A percentile compares a stretch with the other conserved stretches of the same genome.
Evolutionary conservation across 371 early-diverging fungal species (phyloP).

Genomic region (Mortierella sp.): DNA sequence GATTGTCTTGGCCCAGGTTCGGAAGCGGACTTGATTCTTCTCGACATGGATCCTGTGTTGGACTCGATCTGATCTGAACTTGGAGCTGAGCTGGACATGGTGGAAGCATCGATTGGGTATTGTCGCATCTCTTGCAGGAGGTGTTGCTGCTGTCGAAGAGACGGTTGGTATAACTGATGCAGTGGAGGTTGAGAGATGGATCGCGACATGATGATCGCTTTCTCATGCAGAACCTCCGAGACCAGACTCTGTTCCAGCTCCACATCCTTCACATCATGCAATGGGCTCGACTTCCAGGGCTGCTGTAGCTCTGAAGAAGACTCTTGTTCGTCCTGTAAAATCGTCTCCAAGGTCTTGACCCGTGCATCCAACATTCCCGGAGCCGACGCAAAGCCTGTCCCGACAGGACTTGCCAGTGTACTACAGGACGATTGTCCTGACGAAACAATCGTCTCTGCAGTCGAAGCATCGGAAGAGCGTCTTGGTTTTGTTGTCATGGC

Average conservation of each 20-base stretch:
- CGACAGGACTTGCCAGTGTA: conserved; percentile 14
- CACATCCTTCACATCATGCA: too few species aligned
- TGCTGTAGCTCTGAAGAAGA: too few species aligned
- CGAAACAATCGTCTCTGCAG: conserved; percentile 35
- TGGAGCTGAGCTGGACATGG: background rate
- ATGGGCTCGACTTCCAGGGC: too few species aligned
- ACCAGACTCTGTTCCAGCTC: too few species aligned
- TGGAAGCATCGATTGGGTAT: background rate
- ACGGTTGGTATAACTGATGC: too few species aligned
- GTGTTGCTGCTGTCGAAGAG: background rate
- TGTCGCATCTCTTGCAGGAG: background rate
- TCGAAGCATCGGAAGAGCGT: conserved; percentile 44
- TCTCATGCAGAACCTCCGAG: too few species aligned
- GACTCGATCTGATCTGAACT: too few species aligned
- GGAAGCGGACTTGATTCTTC: conserved; percentile 7
- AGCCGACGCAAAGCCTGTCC: background rate
- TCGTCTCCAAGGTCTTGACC: too few species aligned
- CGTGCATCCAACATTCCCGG: too few species aligned
- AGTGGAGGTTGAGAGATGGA: conserved; percentile 13
- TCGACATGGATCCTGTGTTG: too few species aligned
- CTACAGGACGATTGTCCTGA: conserved; percentile 37
- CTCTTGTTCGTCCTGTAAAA: too few species aligned
- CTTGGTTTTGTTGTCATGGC: conserved; percentile 2
- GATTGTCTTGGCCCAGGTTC: conserved; percentile 6
- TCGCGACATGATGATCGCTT: conserved; percentile 4